Percentiles rank a stretch among this genome's conserved stretches.
Evolutionary conservation across 2,329 filamentous ascomycete species (phyloP).

Genomic region (Cladosporium phlei): DNA sequence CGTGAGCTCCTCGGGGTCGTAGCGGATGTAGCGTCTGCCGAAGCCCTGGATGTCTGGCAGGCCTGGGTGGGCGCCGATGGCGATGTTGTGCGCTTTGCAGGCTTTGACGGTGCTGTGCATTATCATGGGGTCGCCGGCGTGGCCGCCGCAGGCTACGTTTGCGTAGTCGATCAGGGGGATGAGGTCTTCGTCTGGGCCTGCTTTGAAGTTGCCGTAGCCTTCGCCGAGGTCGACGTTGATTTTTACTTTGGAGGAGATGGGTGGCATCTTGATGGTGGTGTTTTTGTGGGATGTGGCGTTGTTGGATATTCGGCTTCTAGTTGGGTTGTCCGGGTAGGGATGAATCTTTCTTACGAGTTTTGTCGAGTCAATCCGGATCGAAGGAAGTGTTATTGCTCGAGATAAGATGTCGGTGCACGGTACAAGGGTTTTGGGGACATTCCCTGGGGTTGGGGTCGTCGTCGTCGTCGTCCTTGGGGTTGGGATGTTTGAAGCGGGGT

Average conservation of each 20-base stretch:
- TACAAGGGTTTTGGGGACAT: no score
- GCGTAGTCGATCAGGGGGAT: slow-evolving; percentile 59
- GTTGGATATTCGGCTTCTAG: no score
- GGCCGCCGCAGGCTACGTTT: slow-evolving; percentile 53
- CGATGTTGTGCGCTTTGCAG: slow-evolving; percentile 55
- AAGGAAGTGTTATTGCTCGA: neutral
- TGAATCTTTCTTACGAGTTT: no score
- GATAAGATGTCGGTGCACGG: slow-evolving; percentile 12
- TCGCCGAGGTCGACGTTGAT: slow-evolving; percentile 54
- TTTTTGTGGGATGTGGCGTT: slow-evolving; percentile 1
- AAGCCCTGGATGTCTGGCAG: slow-evolving; percentile 63
- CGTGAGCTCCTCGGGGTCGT: slow-evolving; percentile 7
- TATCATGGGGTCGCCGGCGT: slow-evolving; percentile 55
- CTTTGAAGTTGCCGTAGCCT: slow-evolving; percentile 47
- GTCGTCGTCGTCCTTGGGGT: no score
- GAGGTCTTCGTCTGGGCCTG: slow-evolving; percentile 56
- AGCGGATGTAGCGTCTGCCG: slow-evolving; percentile 49
- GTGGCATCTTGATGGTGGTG: slow-evolving; percentile 43
- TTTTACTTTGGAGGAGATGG: slow-evolving; percentile 49
- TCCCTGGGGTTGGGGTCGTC: no score
- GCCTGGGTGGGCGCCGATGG: slow-evolving; percentile 59
- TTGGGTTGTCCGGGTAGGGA: no score
- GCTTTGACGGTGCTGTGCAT: slow-evolving; percentile 57
- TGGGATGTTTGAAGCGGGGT: slow-evolving; percentile 10
- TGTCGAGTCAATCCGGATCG: neutral